Percentiles rank a stretch among this genome's conserved stretches.
Evolutionary conservation across 306 rosid species (phyloP).

Genomic region (Benincasa hispida): DNA sequence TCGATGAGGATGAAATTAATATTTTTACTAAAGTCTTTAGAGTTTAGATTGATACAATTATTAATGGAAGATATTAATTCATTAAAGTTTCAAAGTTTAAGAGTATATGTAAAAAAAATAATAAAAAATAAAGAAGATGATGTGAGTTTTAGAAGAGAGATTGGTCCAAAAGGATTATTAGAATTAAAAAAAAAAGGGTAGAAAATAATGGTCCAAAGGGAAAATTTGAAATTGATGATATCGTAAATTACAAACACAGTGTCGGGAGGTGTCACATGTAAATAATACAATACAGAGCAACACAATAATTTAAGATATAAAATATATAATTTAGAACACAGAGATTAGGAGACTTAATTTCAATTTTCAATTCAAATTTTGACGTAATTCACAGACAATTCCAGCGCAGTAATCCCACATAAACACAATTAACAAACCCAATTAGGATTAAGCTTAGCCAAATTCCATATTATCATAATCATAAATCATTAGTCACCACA

Average conservation of each 20-base stretch:
- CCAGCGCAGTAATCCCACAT: not conserved
- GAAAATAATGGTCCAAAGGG: not conserved
- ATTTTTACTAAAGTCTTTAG: no score
- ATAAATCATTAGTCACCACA: not conserved
- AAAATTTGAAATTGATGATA: not conserved
- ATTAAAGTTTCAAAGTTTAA: no score
- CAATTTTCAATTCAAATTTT: not conserved
- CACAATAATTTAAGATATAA: not conserved
- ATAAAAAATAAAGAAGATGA: not conserved
- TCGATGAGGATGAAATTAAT: no score
- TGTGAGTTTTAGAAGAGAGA: not conserved
- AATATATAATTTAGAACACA: no score
- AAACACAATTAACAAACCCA: not conserved
- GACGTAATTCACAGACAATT: not conserved
- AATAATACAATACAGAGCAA: not conserved
- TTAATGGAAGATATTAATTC: no score
- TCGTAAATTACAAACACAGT: not conserved
- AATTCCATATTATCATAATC: not conserved
- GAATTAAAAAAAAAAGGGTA: no score
- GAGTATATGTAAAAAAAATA: no score
- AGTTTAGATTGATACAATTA: no score
- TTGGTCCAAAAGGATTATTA: not conserved
- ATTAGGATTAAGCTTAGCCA: not conserved
- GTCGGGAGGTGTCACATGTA: constrained; percentile 3
- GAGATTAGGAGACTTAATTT: not conserved